Evolutionary conservation across 805 yeast genomes (phyloP).

Genomic region (Debaryomyces hansenii): DNA sequence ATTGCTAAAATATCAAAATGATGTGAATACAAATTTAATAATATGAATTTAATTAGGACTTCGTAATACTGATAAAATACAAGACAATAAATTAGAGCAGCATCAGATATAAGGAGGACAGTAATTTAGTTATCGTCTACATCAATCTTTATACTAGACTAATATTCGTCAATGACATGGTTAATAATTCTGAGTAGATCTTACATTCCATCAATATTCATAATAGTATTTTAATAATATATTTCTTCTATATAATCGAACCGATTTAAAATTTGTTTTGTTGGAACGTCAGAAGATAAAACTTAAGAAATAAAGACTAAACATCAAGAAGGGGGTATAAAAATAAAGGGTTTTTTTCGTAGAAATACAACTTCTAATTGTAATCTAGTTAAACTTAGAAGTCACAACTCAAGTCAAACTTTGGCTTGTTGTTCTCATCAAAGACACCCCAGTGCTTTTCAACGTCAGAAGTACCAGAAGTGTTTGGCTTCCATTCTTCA

Average conservation of each 20-base stretch:
- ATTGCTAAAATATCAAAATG: too few species aligned
- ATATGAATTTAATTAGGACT: too few species aligned
- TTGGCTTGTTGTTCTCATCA: conserved; percentile 46
- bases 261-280: too few species aligned
- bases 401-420: conserved; percentile 37
- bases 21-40: too few species aligned
- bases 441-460: conserved; percentile 97
- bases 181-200: background rate
- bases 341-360: background rate
- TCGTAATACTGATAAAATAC: too few species aligned
- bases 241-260: too few species aligned
- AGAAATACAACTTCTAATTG: background rate
- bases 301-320: background rate
- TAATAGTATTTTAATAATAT: too few species aligned
- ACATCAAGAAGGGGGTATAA: conserved; percentile 1
- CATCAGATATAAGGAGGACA: too few species aligned
- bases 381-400: conserved; percentile 12
- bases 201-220: background rate
- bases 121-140: too few species aligned
- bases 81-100: too few species aligned
- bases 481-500: conserved; percentile 93
- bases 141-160: too few species aligned
- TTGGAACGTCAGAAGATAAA: too few species aligned
- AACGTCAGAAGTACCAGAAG: conserved; percentile 81
- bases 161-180: background rate